Conservation (phyloP, 768 basidiomycete species). For the Austroboletus eburneus region DNA sequence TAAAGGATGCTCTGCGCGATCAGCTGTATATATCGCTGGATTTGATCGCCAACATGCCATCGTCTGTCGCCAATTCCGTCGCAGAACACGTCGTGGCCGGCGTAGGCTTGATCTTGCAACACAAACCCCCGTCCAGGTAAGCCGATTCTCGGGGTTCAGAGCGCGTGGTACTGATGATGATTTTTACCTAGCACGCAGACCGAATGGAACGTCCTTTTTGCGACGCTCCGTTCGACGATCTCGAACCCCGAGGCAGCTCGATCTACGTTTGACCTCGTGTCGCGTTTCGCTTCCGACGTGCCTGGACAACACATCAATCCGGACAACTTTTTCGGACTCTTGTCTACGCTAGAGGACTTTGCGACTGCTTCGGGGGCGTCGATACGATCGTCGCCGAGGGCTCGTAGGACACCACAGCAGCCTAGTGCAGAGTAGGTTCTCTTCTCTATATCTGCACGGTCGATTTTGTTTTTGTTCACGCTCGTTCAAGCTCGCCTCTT, state of each 20-base stretch:
- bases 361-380: slow-evolving; percentile 69
- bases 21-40: slow-evolving; percentile 95
- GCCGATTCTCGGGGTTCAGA: background rate
- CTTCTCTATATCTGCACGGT: background rate
- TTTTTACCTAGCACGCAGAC: slow-evolving; percentile 70
- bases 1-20: slow-evolving; percentile 77
- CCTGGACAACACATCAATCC: slow-evolving; percentile 54
- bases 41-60: slow-evolving; percentile 75
- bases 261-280: slow-evolving; percentile 76
- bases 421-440: slow-evolving; percentile 48
- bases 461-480: background rate
- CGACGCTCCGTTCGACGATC: slow-evolving; percentile 80
- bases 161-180: slow-evolving; percentile 1
- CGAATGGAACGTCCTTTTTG: slow-evolving; percentile 93
- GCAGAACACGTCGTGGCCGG: slow-evolving; percentile 92
- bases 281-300: slow-evolving; percentile 59
- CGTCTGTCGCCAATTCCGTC: slow-evolving; percentile 71
- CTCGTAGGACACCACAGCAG: slow-evolving; percentile 47
- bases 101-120: slow-evolving; percentile 71
- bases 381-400: slow-evolving; percentile 53
- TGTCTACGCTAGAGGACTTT: slow-evolving; percentile 84
- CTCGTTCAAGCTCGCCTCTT: slow-evolving; percentile 54
- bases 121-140: slow-evolving; percentile 64
- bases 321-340: slow-evolving; percentile 79
- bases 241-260: slow-evolving; percentile 85